These are phyloP conservation scores for Drosera capensis DNA, from an alignment of 148 eudicot genomes.

Conservation along the genomic window DNA sequence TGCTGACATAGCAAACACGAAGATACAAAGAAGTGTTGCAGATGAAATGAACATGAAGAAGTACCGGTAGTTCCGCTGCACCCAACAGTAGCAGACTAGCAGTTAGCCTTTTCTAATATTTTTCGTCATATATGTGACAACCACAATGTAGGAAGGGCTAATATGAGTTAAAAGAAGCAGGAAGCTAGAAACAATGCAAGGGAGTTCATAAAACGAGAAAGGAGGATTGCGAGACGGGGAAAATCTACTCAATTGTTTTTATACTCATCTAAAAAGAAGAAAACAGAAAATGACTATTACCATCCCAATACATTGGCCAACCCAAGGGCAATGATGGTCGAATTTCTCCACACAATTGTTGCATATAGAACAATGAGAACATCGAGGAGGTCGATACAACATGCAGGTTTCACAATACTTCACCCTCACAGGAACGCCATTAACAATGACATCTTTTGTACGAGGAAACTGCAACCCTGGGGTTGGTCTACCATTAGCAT, in stretches of 20 bases:
- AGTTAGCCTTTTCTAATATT: background rate
- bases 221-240: too few relatives aligned
- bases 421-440: slow-evolving; percentile 77
- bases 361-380: slow-evolving; percentile 97
- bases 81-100: slow-evolving; percentile 4
- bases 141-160: slow-evolving; percentile 39
- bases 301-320: slow-evolving; percentile 23
- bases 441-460: slow-evolving; percentile 82
- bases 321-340: slow-evolving; percentile 99
- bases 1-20: slow-evolving; percentile 76
- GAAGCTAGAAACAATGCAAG: background rate
- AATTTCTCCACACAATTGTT: slow-evolving; percentile 92
- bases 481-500: slow-evolving; percentile 79
- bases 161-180: background rate
- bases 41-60: slow-evolving; percentile 90
- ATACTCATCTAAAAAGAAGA: too few relatives aligned
- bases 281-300: too few relatives aligned
- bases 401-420: slow-evolving; percentile 99
- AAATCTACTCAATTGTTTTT: too few relatives aligned
- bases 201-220: background rate
- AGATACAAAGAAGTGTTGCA: slow-evolving; percentile 75
- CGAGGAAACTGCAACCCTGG: slow-evolving; percentile 83
- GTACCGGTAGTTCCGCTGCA: slow-evolving; percentile 94
- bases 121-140: slow-evolving; percentile 29
- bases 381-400: slow-evolving; percentile 96